Percentiles rank a stretch among this genome's conserved stretches.
These are phyloP conservation scores for Cyclotella cryptica DNA, from an alignment of 108 stramenopile species.

Conservation along the genomic window DNA sequence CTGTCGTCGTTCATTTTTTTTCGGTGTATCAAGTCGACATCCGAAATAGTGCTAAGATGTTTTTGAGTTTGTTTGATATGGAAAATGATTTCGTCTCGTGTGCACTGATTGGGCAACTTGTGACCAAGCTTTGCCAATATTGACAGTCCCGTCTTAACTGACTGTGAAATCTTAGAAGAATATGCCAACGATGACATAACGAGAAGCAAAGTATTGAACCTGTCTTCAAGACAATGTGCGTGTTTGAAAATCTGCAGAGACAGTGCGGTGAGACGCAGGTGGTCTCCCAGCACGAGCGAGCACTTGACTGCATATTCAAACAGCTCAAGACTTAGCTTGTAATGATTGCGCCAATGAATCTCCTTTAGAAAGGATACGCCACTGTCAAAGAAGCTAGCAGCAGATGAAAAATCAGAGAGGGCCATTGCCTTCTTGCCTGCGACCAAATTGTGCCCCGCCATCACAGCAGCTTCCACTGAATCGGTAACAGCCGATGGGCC, in stretches of 20 bases:
- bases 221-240: slow-evolving; percentile 25
- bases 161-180: not conserved
- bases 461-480: not conserved
- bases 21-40: slow-evolving; percentile 7
- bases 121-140: slow-evolving; percentile 24
- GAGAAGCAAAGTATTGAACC: not conserved
- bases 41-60: slow-evolving; percentile 8
- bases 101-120: not conserved
- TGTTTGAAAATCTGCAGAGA: slow-evolving; percentile 1
- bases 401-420: slow-evolving; percentile 28
- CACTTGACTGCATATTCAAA: slow-evolving; percentile 24
- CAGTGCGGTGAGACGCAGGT: not conserved
- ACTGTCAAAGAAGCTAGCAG: slow-evolving; percentile 11
- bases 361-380: slow-evolving; percentile 20
- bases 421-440: slow-evolving; percentile 30
- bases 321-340: slow-evolving; percentile 31
- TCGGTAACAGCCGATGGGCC: slow-evolving; percentile 9
- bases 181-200: not conserved
- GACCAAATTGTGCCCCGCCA: slow-evolving; percentile 12
- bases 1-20: slow-evolving; percentile 10
- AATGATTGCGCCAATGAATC: slow-evolving; percentile 19
- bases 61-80: not conserved
- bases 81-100: not conserved
- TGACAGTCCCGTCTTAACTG: not conserved
- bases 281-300: slow-evolving; percentile 6